Evolutionary conservation across 495 filamentous ascomycete species (phyloP).

Genomic region (Hypoxylon cercidicola): DNA sequence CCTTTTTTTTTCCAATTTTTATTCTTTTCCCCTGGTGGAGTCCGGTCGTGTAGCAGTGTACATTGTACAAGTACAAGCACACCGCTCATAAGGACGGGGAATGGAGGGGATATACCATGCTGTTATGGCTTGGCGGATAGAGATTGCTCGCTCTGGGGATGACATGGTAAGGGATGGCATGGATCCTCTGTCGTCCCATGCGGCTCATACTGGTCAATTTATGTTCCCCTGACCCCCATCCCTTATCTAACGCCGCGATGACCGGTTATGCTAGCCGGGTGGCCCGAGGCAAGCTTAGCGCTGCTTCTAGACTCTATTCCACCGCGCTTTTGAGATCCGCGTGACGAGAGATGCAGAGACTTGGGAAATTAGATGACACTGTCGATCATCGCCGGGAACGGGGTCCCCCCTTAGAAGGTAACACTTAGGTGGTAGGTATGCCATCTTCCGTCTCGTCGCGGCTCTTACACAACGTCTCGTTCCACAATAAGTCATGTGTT

Average conservation of each 20-base stretch:
- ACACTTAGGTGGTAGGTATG: constrained; percentile 27
- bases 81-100: constrained; percentile 24
- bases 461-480: constrained; percentile 29
- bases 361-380: constrained; percentile 32
- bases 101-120: constrained; percentile 10
- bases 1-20: background rate
- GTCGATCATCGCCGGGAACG: constrained; percentile 26
- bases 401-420: constrained; percentile 19
- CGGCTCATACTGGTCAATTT: constrained; percentile 37
- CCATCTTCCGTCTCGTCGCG: constrained; percentile 27
- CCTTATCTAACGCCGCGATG: constrained; percentile 31
- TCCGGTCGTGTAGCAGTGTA: background rate
- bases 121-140: constrained; percentile 24
- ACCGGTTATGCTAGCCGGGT: constrained; percentile 36
- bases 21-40: background rate
- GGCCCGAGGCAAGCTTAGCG: constrained; percentile 37
- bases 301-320: constrained; percentile 39
- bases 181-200: constrained; percentile 25
- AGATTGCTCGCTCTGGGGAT: constrained; percentile 25
- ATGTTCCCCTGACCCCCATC: constrained; percentile 26
- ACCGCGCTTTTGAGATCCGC: constrained; percentile 25
- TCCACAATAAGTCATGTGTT: constrained; percentile 43
- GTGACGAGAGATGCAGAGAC: constrained; percentile 19
- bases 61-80: constrained; percentile 28
- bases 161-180: constrained; percentile 22